Percentiles rank a stretch among this genome's conserved stretches.
phyloP scores from a whole-genome alignment of 345 rosid genomes.

The Hevea brasiliensis region DNA sequence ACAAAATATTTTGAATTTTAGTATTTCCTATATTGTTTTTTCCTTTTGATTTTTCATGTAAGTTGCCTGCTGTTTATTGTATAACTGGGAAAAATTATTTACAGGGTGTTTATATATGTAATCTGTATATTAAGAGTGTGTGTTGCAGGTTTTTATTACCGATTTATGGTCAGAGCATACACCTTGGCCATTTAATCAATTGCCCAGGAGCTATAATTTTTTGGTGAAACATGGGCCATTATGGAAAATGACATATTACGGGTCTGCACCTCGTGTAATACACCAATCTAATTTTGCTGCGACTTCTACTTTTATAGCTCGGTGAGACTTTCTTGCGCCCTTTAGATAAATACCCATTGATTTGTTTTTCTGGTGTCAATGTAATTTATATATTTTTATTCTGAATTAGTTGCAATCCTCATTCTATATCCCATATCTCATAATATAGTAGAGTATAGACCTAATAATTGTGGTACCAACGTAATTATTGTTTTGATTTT shows the following conservation, averaged over 20 bases:
- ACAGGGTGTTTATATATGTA: slow-evolving; percentile 14
- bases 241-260: slow-evolving; percentile 94
- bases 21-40: not conserved
- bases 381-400: not conserved
- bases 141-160: slow-evolving; percentile 84
- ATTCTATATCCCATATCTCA: not conserved
- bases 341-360: not conserved
- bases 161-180: slow-evolving; percentile 99
- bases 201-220: slow-evolving; percentile 95
- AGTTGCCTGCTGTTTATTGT: slow-evolving; percentile 10
- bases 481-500: too few relatives aligned
- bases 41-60: not conserved
- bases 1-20: slow-evolving; percentile 9
- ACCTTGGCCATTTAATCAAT: slow-evolving; percentile 99
- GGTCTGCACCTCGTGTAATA: slow-evolving; percentile 77
- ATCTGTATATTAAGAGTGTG: slow-evolving; percentile 38
- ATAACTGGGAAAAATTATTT: not conserved
- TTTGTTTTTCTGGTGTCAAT: not conserved
- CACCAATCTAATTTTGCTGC: slow-evolving; percentile 98
- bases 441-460: not conserved
- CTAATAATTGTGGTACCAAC: too few relatives aligned
- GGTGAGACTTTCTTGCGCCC: slow-evolving; percentile 51
- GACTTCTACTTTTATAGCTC: slow-evolving; percentile 89
- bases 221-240: slow-evolving; percentile 88
- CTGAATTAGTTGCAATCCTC: not conserved